Evolutionary conservation across 2,329 filamentous ascomycete genomes (phyloP), one percentile per base, ranked within the genome.

Genomic region (Fusarium protoensiforme): DNA sequence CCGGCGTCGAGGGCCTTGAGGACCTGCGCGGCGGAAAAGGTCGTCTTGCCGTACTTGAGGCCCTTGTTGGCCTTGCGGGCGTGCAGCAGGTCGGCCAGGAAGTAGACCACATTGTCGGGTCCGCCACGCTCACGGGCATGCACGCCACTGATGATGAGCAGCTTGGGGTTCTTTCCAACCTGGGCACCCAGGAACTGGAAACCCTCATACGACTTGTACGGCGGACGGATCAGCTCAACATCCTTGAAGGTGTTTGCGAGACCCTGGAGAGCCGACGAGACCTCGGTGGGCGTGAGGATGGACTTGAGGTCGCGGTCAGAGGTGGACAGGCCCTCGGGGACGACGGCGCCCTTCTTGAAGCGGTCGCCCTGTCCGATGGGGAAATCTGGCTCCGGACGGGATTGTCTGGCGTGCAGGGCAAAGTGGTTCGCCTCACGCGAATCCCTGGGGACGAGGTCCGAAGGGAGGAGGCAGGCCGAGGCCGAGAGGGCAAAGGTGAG

Each of bases 41-140:
- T 82, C 71, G 86, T 85, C 62, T 80, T 81, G 53, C 88, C 89
- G 72, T 89, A 91, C 3, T 79, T 83, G 11, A 91, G 76, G 8
- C 88, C 88, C 5, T 81, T 83, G 24, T 84, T 83, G 36, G 84
- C 80, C 74, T 85, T 84, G 71, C 86, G 83, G 20, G 89, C 89
- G 54, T 85, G 84, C 5, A 91, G 83, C 5, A 91, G 82, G 75
- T 91, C 89, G 0, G 87, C 81, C 33, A 90, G 82, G 80, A 89
- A 90, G 82, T 90, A 90, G 48, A 91, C 79, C 16, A 90, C 81
- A 67, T 87, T 83, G 75, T 91, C 89, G 0, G 88, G 84, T 0
- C 85, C 87, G 29, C 88, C 89, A 11, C 89, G 86, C 79, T 91
- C 89, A 27, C 89, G 87, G 10, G 89, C 87, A 73, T 91, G 89